Evolutionary conservation across 2,329 filamentous ascomycete species (phyloP).

Genomic region (Pseudogymnoascus sp.): DNA sequence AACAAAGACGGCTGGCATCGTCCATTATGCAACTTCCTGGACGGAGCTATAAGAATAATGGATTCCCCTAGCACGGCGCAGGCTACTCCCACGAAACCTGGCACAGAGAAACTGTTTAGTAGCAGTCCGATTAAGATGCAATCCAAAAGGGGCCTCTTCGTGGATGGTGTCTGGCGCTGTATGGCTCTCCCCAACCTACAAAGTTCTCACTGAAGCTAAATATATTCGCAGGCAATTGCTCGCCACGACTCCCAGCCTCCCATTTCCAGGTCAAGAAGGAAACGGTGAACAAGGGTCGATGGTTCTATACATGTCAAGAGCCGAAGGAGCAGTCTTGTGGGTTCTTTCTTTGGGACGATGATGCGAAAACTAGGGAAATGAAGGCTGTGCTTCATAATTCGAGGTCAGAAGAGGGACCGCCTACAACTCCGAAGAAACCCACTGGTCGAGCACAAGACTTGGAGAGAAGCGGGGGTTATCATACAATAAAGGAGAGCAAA

Average conservation of each 20-base stretch:
- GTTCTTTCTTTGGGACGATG: conserved; percentile 51
- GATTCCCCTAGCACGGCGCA: not conserved
- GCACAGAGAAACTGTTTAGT: not conserved
- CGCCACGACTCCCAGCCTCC: conserved; percentile 39
- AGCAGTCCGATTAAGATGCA: not conserved
- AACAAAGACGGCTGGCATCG: not conserved
- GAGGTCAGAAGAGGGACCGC: conserved; percentile 31
- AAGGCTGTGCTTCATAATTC: conserved; percentile 37
- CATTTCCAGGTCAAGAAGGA: conserved; percentile 43
- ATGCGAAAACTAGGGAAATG: conserved; percentile 40
- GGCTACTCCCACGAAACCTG: not conserved
- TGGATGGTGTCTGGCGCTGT: conserved; percentile 35
- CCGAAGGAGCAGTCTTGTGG: conserved; percentile 37
- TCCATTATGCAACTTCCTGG: not conserved
- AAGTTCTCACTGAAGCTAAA: not conserved
- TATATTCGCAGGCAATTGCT: conserved; percentile 38
- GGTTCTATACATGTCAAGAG: conserved; percentile 46
- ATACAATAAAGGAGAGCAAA: not conserved
- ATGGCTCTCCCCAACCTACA: not conserved
- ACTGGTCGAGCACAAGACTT: not conserved
- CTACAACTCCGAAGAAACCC: conserved; percentile 14
- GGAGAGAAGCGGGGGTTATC: not conserved
- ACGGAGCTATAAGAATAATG: not conserved
- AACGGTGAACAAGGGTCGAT: conserved; percentile 40
- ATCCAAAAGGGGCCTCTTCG: conserved; percentile 25